A percentile compares a stretch with the other conserved stretches of the same genome.
These are phyloP conservation scores for Trichoderma hamatum DNA, from an alignment of 2,329 filamentous ascomycete genomes.

Conservation along the genomic window DNA sequence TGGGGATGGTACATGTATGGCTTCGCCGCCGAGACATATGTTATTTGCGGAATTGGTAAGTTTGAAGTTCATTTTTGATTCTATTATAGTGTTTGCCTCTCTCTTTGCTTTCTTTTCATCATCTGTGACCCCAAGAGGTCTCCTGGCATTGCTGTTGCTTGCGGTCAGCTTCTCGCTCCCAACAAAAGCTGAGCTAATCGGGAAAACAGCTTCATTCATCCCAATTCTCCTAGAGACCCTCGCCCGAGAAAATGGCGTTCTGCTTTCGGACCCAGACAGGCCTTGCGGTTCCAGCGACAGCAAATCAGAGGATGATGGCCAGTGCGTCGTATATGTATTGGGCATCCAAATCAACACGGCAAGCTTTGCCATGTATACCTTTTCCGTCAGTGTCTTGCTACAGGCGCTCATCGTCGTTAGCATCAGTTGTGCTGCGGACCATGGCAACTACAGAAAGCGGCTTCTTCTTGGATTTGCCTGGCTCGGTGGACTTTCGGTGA, in stretches of 20 bases:
- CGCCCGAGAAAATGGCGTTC: conserved; percentile 86
- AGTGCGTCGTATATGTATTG: conserved; percentile 82
- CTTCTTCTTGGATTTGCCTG: conserved; percentile 85
- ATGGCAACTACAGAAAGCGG: conserved; percentile 88
- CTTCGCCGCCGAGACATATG: conserved; percentile 95
- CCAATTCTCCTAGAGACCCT: conserved; percentile 94
- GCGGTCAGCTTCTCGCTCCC: neutral
- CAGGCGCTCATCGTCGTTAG: conserved; percentile 92
- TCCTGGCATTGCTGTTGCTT: neutral
- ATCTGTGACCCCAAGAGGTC: neutral
- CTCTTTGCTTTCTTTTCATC: neutral
- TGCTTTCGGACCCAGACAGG: conserved; percentile 73
- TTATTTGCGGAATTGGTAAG: conserved; percentile 77
- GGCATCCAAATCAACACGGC: conserved; percentile 91
- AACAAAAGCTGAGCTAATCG: neutral
- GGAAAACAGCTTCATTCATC: conserved; percentile 77
- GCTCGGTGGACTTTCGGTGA: conserved; percentile 77
- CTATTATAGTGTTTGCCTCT: conserved; percentile 26
- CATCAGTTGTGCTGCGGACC: conserved; percentile 94
- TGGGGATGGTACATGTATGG: conserved; percentile 95
- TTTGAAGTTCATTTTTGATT: conserved; percentile 31
- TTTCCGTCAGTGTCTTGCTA: conserved; percentile 85
- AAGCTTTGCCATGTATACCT: conserved; percentile 98
- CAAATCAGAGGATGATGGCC: conserved; percentile 56
- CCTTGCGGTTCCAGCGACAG: conserved; percentile 71